Conservation (phyloP, 352 stramenopile species). For the Pythium biforme region DNA sequence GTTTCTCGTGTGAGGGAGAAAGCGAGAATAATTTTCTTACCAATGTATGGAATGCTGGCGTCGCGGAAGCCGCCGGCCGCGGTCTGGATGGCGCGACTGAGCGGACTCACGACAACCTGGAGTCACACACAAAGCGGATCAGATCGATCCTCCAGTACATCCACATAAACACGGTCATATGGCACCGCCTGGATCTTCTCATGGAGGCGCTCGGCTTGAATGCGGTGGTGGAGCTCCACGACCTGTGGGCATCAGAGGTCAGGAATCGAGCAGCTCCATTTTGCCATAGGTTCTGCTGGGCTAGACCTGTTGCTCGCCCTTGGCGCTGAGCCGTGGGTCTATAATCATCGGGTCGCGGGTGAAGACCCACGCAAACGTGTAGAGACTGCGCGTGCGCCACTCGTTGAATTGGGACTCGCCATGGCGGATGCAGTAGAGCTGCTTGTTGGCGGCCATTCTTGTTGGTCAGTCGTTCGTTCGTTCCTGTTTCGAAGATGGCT, state of each 20-base stretch:
- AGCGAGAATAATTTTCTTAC: conserved; percentile 25
- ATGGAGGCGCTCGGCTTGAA: conserved; percentile 42
- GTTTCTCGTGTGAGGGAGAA: neutral
- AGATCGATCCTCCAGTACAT: neutral
- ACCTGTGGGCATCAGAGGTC: conserved; percentile 25
- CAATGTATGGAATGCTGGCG: conserved; percentile 50
- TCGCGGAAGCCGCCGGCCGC: conserved; percentile 61
- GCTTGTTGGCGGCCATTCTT: conserved; percentile 49
- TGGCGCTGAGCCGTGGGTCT: conserved; percentile 69
- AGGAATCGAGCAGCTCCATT: neutral
- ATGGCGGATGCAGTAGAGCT: conserved; percentile 85
- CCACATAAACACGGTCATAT: neutral
- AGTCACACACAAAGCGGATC: neutral
- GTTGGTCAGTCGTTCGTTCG: neutral
- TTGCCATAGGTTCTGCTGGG: neutral
- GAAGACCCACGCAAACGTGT: conserved; percentile 84
- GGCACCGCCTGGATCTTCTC: conserved; percentile 69
- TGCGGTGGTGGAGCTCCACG: conserved; percentile 39
- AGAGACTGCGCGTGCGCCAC: conserved; percentile 75
- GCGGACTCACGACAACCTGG: conserved; percentile 79
- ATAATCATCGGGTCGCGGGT: conserved; percentile 85
- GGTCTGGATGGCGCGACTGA: conserved; percentile 83
- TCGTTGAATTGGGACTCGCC: conserved; percentile 89
- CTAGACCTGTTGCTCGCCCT: conserved; percentile 65
- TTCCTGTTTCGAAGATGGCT: neutral